These are phyloP conservation scores for Nicotiana benthamiana DNA, from an alignment of 257 asterid species.

Conservation along the genomic window DNA sequence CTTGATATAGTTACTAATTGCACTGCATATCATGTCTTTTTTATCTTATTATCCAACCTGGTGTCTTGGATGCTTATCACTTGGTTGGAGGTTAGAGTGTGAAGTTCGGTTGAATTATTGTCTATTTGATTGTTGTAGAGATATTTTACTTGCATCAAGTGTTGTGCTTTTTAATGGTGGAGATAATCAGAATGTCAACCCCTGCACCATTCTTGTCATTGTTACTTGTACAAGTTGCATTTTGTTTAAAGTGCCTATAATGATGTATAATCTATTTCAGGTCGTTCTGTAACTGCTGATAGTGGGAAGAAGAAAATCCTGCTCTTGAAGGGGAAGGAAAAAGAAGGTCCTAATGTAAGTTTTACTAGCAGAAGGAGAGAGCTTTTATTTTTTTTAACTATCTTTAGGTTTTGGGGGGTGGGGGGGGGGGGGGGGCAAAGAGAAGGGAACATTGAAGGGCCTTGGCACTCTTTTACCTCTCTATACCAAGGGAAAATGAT, in stretches of 20 bases:
- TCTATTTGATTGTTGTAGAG: neutral
- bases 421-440: neutral
- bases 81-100: neutral
- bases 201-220: neutral
- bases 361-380: neutral
- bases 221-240: neutral
- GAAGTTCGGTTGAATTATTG: neutral
- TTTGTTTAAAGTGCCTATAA: neutral
- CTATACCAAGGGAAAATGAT: neutral
- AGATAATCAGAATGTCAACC: neutral
- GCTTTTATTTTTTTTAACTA: neutral
- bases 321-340: slow-evolving; percentile 80
- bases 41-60: neutral
- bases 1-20: neutral
- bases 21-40: neutral
- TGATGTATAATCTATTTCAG: slow-evolving; percentile 24
- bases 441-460: neutral
- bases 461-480: neutral
- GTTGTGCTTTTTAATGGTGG: neutral
- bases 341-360: slow-evolving; percentile 63
- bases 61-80: neutral
- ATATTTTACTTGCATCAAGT: neutral
- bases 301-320: slow-evolving; percentile 67
- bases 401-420: neutral
- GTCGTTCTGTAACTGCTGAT: slow-evolving; percentile 30